Evolutionary conservation across 805 yeast genomes (phyloP).

Genomic region (Sugiyamaella mastotermitis): DNA sequence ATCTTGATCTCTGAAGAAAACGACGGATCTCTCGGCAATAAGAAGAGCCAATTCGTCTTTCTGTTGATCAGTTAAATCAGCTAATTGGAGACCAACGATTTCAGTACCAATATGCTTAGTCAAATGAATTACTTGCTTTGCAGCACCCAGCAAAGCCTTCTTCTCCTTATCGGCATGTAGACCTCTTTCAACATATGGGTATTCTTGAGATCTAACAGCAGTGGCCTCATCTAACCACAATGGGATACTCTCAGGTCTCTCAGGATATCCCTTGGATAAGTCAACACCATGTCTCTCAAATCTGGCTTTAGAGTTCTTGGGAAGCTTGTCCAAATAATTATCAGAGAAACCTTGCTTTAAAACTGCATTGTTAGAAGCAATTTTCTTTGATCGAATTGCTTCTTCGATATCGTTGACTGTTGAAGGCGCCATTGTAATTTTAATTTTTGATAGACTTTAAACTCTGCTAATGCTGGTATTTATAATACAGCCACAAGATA

Average conservation of each 20-base stretch:
- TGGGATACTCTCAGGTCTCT: conserved; percentile 34
- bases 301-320: conserved; percentile 25
- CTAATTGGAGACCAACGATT: conserved; percentile 41
- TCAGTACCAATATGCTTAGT: conserved; percentile 47
- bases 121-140: conserved; percentile 36
- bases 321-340: neutral
- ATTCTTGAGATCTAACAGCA: conserved; percentile 29
- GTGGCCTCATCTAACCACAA: conserved; percentile 37
- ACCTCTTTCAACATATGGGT: conserved; percentile 33
- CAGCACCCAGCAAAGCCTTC: conserved; percentile 37
- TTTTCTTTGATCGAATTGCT: conserved; percentile 5
- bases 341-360: neutral
- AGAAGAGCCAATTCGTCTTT: conserved; percentile 43
- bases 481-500: no score
- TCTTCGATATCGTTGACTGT: conserved; percentile 7
- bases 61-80: conserved; percentile 38
- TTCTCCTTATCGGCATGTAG: conserved; percentile 34
- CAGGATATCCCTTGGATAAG: conserved; percentile 37
- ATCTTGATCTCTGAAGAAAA: conserved; percentile 45
- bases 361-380: conserved; percentile 5
- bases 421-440: conserved; percentile 9
- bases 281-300: conserved; percentile 34
- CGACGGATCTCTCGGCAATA: conserved; percentile 46
- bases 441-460: no score
- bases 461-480: no score